phyloP scores from a whole-genome alignment of 352 stramenopile genomes.

The Globisporangium recalcitrans region DNA sequence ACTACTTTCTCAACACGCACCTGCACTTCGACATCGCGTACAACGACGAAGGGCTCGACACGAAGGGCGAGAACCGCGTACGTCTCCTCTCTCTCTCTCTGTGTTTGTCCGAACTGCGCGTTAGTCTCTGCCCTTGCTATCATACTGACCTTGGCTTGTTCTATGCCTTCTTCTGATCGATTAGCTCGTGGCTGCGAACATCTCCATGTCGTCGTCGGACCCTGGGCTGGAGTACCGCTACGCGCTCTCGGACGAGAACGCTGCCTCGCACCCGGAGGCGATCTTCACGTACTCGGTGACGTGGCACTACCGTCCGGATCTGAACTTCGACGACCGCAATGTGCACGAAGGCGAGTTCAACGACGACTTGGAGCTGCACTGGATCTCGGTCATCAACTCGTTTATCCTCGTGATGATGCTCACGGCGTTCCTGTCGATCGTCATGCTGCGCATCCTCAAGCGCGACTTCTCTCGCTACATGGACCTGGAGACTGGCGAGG shows the following conservation, averaged over 20 bases:
- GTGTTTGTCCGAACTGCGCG: too few relatives aligned
- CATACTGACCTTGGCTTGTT: too few relatives aligned
- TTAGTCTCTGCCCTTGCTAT: too few relatives aligned
- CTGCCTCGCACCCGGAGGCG: conserved; percentile 35
- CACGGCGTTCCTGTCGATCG: conserved; percentile 94
- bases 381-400: conserved; percentile 98
- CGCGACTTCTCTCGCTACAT: conserved; percentile 98
- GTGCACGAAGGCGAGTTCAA: conserved; percentile 56
- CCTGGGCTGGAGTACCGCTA: conserved; percentile 57
- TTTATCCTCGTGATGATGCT: conserved; percentile 97
- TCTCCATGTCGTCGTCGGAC: conserved; percentile 55
- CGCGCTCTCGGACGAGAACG: conserved; percentile 39
- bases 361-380: conserved; percentile 91
- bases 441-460: conserved; percentile 96
- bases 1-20: conserved; percentile 94
- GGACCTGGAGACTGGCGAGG: conserved; percentile 88
- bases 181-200: conserved; percentile 71
- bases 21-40: conserved; percentile 94
- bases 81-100: neutral
- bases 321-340: conserved; percentile 89
- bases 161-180: too few relatives aligned
- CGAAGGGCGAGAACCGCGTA: conserved; percentile 70
- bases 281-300: conserved; percentile 96
- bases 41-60: conserved; percentile 85
- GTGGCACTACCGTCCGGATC: conserved; percentile 87